Conservation (phyloP, 73 alveolate species). For the Paramecium biaurelia region DNA sequence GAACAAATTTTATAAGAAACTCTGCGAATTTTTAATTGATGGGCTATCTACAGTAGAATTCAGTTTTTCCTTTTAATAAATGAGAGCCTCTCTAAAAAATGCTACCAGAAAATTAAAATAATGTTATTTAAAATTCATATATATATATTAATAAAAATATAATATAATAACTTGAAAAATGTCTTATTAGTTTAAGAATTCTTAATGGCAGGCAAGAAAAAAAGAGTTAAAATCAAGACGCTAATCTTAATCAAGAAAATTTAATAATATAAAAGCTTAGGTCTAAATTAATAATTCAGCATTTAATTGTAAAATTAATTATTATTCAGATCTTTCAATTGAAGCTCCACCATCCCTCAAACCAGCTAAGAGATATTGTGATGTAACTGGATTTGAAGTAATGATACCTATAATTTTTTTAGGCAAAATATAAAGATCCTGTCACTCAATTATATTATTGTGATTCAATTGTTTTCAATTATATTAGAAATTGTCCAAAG, state of each 20-base stretch:
- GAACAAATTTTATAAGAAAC: too few relatives aligned
- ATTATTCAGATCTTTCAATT: neutral
- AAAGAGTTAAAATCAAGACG: conserved; percentile 36
- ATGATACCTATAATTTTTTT: neutral
- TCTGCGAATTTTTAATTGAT: too few relatives aligned
- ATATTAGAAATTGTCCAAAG: conserved; percentile 7
- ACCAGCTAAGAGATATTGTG: conserved; percentile 48
- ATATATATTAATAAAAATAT: neutral
- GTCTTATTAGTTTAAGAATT: conserved; percentile 41
- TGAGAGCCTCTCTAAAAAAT: too few relatives aligned
- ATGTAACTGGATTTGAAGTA: conserved; percentile 48
- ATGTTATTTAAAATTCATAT: too few relatives aligned
- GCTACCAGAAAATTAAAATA: too few relatives aligned
- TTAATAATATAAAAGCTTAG: neutral
- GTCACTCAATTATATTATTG: neutral
- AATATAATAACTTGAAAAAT: neutral
- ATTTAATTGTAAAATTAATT: conserved; percentile 24
- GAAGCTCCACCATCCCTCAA: conserved; percentile 43
- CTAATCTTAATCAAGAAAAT: neutral
- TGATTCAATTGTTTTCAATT: conserved; percentile 10
- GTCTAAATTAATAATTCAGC: neutral
- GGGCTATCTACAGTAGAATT: too few relatives aligned
- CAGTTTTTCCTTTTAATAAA: too few relatives aligned
- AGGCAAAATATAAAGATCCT: conserved; percentile 44
- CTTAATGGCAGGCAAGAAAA: neutral